Base-by-base conservation (phyloP, 768 basidiomycete genomes). In the Pleurotus tuber-regium region DNA sequence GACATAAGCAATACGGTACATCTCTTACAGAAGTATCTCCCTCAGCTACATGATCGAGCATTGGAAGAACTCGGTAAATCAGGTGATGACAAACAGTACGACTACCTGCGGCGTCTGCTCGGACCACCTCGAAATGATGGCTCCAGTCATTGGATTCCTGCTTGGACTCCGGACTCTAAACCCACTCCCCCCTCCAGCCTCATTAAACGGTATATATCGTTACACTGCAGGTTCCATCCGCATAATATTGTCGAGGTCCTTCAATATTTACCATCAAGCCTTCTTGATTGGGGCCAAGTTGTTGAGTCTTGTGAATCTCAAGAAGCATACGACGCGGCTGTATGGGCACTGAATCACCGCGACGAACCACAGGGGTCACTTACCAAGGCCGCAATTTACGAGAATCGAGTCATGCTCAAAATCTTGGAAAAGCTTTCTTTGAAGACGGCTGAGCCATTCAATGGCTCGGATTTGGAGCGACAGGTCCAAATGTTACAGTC, bases 51-150 rank as follows among this genome's bases (percentile, higher is more conserved):
- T 60, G 71, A 73, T 43, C 63, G 66, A 14, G 92, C 86, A 2
- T 62, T 97, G 41, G 63, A 75, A 8, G 59, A 58, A 11, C 68
- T 95, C 23, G 69, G 66, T 10, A 62, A 72, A 0, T 61, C 69
- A 16, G 70, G 67, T 4, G 77, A 83, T 31, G 72, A 70, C 38
- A 74, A 78, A 42, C 84, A 84, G 51, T 87, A 89, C 56, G 70
- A 78, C 6, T 99, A 99, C 67, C 80, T 98, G 5, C 79, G 78
- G 10, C 78, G 77, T 58, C 75, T 99, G 5, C 71, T 96, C 12
- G 78, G 84, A 14, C 82, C 81, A 7, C 70, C 70, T 14, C 65
- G 65, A 39, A 77, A 83, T 5, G 70, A 69, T 25, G 76, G 77
- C 25, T 62, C 65, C 36, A 52, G 57, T 4, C 42, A 52, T 10